Conservation (phyloP, 768 basidiomycete genomes). For the Podaxis rugospora region DNA sequence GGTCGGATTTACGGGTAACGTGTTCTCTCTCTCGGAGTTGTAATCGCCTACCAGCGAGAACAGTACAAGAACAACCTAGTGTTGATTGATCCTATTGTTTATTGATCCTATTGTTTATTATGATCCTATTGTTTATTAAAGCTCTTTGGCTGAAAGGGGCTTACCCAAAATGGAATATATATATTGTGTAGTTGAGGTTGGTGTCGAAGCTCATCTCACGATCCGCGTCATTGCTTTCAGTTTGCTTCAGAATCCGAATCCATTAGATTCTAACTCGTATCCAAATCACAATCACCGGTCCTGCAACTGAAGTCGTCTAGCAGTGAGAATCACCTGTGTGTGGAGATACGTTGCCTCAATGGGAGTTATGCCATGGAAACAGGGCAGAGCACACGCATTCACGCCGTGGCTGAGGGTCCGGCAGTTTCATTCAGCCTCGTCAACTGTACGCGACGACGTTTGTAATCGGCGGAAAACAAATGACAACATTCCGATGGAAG, state of each 20-base stretch:
- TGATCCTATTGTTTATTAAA: neutral
- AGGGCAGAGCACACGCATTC: neutral
- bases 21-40: too few species aligned
- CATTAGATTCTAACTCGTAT: neutral
- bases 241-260: neutral
- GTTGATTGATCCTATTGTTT: too few species aligned
- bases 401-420: neutral
- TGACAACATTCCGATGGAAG: neutral
- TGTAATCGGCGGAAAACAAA: neutral
- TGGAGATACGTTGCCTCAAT: conserved; percentile 1
- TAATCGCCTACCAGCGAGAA: too few species aligned
- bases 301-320: neutral
- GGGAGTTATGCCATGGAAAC: conserved; percentile 9
- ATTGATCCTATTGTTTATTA: too few species aligned
- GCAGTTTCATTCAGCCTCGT: neutral
- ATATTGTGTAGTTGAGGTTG: too few species aligned
- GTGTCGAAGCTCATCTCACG: neutral
- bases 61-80: too few species aligned
- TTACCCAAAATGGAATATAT: too few species aligned
- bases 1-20: neutral
- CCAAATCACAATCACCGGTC: neutral
- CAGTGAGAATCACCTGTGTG: neutral
- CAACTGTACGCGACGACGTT: neutral
- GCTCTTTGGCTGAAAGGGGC: neutral
- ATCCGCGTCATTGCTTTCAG: neutral